These are phyloP conservation scores for Didymosphaeria variabile DNA, from an alignment of 2,329 filamentous ascomycete genomes.

Conservation along the genomic window DNA sequence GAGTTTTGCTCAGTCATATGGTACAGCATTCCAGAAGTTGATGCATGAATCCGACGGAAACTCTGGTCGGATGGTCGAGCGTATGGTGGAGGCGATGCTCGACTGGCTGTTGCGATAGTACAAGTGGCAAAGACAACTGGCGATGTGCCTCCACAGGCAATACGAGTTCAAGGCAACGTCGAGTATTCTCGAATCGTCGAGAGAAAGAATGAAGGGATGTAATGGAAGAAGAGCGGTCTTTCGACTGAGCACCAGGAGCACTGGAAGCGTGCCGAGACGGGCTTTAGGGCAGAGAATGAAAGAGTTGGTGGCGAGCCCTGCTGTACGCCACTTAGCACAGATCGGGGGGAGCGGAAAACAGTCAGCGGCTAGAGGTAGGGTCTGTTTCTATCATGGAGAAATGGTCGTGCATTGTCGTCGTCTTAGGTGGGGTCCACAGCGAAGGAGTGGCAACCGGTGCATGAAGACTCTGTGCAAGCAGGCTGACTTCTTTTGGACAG, in stretches of 20 bases:
- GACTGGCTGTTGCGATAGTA: not conserved
- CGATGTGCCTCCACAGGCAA: not conserved
- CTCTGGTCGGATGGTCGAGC: not conserved
- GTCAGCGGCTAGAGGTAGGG: not conserved
- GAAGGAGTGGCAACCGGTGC: not conserved
- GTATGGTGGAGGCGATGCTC: not conserved
- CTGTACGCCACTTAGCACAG: too few relatives aligned
- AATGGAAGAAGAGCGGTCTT: not conserved
- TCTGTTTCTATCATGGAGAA: not conserved
- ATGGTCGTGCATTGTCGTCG: not conserved
- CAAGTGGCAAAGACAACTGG: not conserved
- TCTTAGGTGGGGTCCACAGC: not conserved
- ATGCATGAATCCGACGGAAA: not conserved
- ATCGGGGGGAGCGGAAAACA: not conserved
- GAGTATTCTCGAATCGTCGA: not conserved
- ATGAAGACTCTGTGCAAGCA: not conserved
- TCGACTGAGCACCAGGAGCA: not conserved
- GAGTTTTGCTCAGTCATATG: not conserved
- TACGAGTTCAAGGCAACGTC: not conserved
- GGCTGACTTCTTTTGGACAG: not conserved
- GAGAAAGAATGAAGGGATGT: not conserved
- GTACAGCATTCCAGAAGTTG: not conserved
- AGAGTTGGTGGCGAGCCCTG: not conserved
- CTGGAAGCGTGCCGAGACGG: not conserved
- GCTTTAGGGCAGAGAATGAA: not conserved